Evolutionary conservation across 169 alveolate genomes (phyloP).

Genomic region (Plasmodium relictum): DNA sequence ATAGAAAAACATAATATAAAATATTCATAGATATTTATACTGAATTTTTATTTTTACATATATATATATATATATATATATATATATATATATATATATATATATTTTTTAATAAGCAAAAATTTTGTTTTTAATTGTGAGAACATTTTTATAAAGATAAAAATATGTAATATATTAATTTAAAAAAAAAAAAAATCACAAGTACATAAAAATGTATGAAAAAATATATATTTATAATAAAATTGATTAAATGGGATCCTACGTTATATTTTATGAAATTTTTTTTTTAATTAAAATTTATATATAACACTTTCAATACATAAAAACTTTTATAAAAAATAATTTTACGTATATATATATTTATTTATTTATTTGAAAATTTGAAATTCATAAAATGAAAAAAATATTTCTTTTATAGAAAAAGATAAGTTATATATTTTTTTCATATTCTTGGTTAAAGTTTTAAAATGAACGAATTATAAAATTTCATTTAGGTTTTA

Average conservation of each 20-base stretch:
- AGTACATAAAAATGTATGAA: background rate
- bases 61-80: too few relatives aligned
- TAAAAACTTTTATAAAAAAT: too few relatives aligned
- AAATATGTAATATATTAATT: background rate
- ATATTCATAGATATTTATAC: background rate
- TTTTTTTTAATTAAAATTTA: constrained; percentile 16
- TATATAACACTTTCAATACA: background rate
- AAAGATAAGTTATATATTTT: background rate
- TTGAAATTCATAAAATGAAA: background rate
- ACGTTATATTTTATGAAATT: background rate
- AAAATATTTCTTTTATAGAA: background rate
- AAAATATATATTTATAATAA: constrained; percentile 1
- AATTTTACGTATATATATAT: background rate
- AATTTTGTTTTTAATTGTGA: constrained; percentile 1
- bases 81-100: too few relatives aligned
- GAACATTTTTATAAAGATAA: background rate
- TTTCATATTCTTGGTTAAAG: background rate
- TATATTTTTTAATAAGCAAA: background rate
- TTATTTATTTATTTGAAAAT: constrained; percentile 12
- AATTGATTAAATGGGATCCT: constrained; percentile 17
- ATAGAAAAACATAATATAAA: too few relatives aligned
- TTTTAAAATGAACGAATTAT: constrained; percentile 10
- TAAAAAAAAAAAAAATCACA: background rate
- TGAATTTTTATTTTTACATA: background rate
- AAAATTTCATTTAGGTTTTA: constrained; percentile 4